Base-by-base conservation (phyloP, 129 eudicot genomes). In the Erigeron canadensis region DNA sequence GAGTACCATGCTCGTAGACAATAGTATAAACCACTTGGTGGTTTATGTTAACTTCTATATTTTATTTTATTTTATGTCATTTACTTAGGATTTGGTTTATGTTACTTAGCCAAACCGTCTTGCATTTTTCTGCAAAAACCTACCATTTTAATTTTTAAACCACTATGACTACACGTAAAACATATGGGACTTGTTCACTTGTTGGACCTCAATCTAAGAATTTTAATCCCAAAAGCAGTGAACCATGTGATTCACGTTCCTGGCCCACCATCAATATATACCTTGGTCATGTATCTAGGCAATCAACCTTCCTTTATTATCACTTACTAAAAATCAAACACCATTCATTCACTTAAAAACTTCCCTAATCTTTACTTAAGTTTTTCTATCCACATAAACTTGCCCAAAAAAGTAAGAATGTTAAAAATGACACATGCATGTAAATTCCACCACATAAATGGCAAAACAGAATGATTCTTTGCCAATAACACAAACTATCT, bases 391-490 rank as follows among this genome's bases (percentile, higher is more conserved):
- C 47, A 43, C 47, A 6, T 43, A 6, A 43, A 43, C 11, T 43
- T 43, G 34, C 11, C 6, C 47, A 10, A 43, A 28, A 28, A 28
- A 28, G 34, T 28, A 43, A 10, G 47, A 43, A 43, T 10, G 47
- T 53, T 53, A 53, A 9, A 22, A 53, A n/a, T n/a, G 21, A 53
- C 58, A n/a, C 58, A 22, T 53, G 58, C 22, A 22, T 53, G 44
- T 10, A 59, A 67, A 16, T 37, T 17, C n/a, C 10, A 44, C 61
- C 51, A 42, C 73, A 28, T 28, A 75, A 15, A 7, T 28, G 5
- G 51, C 54, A 39, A 70, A 60, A 58, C 23, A 43, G 72, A 63
- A 54, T 70, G 5, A 78, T 78, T 71, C 82, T 64, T 78, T 78
- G 72, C 82, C 82, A 65, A 70, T 1, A 54, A 34, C 68, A 63